Evolutionary conservation across 2,329 filamentous ascomycete species (phyloP), one percentile per base, ranked within the genome.

Genomic region (Curvularia eragrostidis): DNA sequence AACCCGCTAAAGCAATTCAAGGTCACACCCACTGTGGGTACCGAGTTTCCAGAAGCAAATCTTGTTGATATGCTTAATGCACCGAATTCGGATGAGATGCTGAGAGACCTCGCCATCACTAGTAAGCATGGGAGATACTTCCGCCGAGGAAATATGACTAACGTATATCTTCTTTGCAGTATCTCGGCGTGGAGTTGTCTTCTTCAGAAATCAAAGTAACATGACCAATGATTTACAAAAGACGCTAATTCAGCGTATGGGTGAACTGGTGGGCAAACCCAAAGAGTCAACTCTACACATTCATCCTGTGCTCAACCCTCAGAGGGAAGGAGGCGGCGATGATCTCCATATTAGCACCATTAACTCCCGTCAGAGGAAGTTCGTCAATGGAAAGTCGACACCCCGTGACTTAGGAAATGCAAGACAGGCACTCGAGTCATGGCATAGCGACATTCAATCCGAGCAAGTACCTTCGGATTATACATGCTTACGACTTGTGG

Each of bases 181-280:
- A 23, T 44, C 53, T 3, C 38, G 47, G 32, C 47, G 47, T 24
- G 53, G 53, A 51, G 53, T 55, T 15, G 47, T 51, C 9, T 55
- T 55, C 30, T 55, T 55, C 39, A 39, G 53, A 18, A 21, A 28
- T 15, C 53, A 55, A 24, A 51, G 24, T 5, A 21, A 55, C 15
- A 50, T 54, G 52, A 54, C 19, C 38, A 54, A 54, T n/a, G 52
- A 54, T 26, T 19, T 54, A 38, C 52, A 54, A 34, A 54, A 54
- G 6, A 34, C n/a, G 18, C 8, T 54, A n/a, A 50, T 54, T n/a
- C 52, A 54, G 18, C 52, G 52, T 5, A 50, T 54, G 46, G 52
- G 52, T 8, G 52, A 54, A 26, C 38, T 50, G 0, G 52, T 50
- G 8, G 52, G 52, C 12, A 54, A 54, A 46, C 52, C 52, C 7